Base-by-base conservation (phyloP, 2,329 filamentous ascomycete species). In the Calonectria montana region DNA sequence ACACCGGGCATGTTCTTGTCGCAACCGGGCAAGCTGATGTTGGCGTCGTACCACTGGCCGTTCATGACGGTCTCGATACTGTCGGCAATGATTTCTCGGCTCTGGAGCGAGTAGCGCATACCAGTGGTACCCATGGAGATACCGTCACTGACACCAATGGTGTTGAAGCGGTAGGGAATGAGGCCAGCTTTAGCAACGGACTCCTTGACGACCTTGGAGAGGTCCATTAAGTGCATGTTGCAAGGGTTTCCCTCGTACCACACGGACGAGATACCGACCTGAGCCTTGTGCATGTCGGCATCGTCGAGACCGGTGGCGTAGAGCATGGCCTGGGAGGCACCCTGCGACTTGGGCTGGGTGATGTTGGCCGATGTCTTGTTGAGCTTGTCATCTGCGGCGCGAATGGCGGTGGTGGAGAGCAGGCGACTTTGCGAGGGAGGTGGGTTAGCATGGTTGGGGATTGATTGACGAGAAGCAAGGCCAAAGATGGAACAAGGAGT, bases 1-100 rank as follows among this genome's bases (percentile, higher is more conserved):
- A 97, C 94, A 84, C 94, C 94, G 1, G 95, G 95, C 97, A 99
- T 98, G 87, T 99, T 99, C 91, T 99, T 99, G 90, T 99, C 97
- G 85, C 97, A 99, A 61, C 97, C 97, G 16, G 97, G 97, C 79
- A 99, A 94, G 65, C 95, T 97, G 82, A 99, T 94, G 85, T 98
- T 98, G 78, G 92, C 96, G 84, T 99, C 97, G 83, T 99, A 98
- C 95, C 96, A 98, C 86, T 99, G 97, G 18, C 95, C 97, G 77
- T 95, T 93, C 96, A 98, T 99, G 79, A 99, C 97, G 6, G 97
- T 98, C 89, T 99, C 97, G 80, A 99, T 97, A 73, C 94, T 97
- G 86, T 99, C 97, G 80, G 97, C 97, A 79, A 99, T 99, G 80
- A 99, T 91, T 84, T 99, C 97, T 83, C 97, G 91, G 77, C 94